Percentiles rank a stretch among this genome's conserved stretches.
These are phyloP conservation scores for Neopestalotiopsis sp. DNA, from an alignment of 2,329 filamentous ascomycete species.

Conservation along the genomic window DNA sequence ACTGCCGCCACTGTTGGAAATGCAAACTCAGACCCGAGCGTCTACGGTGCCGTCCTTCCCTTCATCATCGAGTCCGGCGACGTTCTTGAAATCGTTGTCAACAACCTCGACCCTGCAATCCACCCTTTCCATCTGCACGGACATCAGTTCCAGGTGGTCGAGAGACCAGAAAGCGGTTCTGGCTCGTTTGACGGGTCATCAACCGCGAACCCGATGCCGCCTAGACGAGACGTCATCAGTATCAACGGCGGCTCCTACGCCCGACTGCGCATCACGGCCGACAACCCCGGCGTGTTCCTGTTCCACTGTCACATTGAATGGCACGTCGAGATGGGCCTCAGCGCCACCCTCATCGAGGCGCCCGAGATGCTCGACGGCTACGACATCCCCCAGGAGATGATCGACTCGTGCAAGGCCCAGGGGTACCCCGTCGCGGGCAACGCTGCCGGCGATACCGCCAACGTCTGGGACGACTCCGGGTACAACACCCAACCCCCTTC, in stretches of 20 bases:
- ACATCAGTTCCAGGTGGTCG: conserved; percentile 61
- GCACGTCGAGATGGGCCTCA: conserved; percentile 66
- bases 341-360: conserved; percentile 60
- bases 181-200: conserved; percentile 43
- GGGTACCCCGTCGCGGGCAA: conserved; percentile 63
- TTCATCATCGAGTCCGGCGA: conserved; percentile 45
- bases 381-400: conserved; percentile 64
- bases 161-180: conserved; percentile 40
- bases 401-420: conserved; percentile 49
- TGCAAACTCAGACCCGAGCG: conserved; percentile 44
- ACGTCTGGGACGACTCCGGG: conserved; percentile 29
- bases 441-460: conserved; percentile 58
- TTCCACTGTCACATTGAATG: conserved; percentile 67
- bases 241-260: conserved; percentile 50
- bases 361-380: conserved; percentile 61
- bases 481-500: conserved; percentile 37
- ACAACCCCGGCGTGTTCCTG: conserved; percentile 60
- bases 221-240: conserved; percentile 43
- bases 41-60: conserved; percentile 51
- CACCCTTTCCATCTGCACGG: conserved; percentile 62
- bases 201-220: conserved; percentile 35
- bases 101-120: conserved; percentile 52
- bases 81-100: conserved; percentile 54
- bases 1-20: conserved; percentile 65
- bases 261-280: conserved; percentile 56